Evolutionary conservation across 2,329 filamentous ascomycete species (phyloP).

Genomic region (Coniochaeta hoffmannii): DNA sequence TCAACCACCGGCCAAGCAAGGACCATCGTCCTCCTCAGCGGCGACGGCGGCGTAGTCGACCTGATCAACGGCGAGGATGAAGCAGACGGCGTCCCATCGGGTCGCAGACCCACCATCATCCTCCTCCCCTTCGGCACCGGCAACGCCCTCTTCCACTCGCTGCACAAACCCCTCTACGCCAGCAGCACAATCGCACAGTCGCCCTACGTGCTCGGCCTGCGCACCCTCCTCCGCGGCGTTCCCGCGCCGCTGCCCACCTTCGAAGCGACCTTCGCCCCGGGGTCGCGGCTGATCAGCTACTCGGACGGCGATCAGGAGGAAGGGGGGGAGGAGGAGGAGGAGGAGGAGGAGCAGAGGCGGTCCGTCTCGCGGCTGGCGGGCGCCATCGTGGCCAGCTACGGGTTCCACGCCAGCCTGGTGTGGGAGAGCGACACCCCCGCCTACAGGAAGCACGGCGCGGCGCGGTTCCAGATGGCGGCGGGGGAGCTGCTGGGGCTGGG

Average conservation of each 20-base stretch:
- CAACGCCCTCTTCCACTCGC: slow-evolving; percentile 57
- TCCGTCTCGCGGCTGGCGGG: slow-evolving; percentile 49
- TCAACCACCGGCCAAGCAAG: slow-evolving; percentile 24
- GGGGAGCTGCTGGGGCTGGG: slow-evolving; percentile 57
- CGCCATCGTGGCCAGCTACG: slow-evolving; percentile 83
- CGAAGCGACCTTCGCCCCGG: slow-evolving; percentile 51
- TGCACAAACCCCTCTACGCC: slow-evolving; percentile 49
- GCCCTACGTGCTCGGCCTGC: slow-evolving; percentile 41
- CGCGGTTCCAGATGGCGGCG: slow-evolving; percentile 80
- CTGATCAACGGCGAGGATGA: slow-evolving; percentile 58
- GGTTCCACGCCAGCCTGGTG: slow-evolving; percentile 80
- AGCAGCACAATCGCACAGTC: slow-evolving; percentile 22
- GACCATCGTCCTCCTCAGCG: slow-evolving; percentile 72
- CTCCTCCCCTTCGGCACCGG: slow-evolving; percentile 57
- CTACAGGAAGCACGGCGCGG: slow-evolving; percentile 68
- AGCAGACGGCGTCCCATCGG: slow-evolving; percentile 4
- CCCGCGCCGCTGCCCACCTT: slow-evolving; percentile 54
- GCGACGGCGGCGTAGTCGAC: slow-evolving; percentile 82
- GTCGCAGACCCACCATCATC: slow-evolving; percentile 33
- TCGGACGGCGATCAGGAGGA: slow-evolving; percentile 10
- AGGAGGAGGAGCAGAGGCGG: slow-evolving; percentile 14
- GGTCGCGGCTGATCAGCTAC: slow-evolving; percentile 40
- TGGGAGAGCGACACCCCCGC: slow-evolving; percentile 82
- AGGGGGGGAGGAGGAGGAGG: slow-evolving; percentile 23
- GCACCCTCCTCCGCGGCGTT: slow-evolving; percentile 52